Evolutionary conservation across 2,329 filamentous ascomycete species (phyloP).

Genomic region (Coniochaeta ligniaria): DNA sequence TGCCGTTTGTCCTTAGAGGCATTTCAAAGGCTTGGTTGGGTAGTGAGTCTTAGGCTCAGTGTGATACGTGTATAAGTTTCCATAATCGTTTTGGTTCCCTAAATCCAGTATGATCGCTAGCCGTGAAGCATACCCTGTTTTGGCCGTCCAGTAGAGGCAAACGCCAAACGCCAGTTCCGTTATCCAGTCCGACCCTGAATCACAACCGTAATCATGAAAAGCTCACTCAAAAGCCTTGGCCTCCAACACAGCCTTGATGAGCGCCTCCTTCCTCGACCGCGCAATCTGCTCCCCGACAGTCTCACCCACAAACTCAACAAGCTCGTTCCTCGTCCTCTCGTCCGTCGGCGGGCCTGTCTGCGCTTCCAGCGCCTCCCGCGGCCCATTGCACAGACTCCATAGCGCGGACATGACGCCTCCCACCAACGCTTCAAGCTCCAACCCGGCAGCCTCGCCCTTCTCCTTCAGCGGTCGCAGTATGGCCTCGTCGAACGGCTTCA

Average conservation of each 20-base stretch:
- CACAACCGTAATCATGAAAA: constrained; percentile 1
- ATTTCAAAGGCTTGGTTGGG: neutral
- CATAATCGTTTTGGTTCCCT: neutral
- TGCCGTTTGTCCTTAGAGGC: neutral
- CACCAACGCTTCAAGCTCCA: constrained; percentile 49
- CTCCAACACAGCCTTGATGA: constrained; percentile 46
- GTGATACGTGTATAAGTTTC: neutral
- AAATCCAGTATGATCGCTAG: neutral
- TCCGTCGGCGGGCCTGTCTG: constrained; percentile 8
- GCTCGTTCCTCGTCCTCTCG: constrained; percentile 18
- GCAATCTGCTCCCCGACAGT: constrained; percentile 44
- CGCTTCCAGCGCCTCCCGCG: constrained; percentile 13
- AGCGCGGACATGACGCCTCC: constrained; percentile 49
- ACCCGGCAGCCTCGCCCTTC: constrained; percentile 32
- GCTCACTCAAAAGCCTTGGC: constrained; percentile 43
- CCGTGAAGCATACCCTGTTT: neutral
- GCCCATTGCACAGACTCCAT: constrained; percentile 27
- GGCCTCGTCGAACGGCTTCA: constrained; percentile 44
- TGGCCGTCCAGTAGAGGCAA: neutral
- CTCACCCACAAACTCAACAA: constrained; percentile 48
- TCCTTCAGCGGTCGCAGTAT: constrained; percentile 48
- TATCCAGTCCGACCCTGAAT: neutral
- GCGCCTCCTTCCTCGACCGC: constrained; percentile 33
- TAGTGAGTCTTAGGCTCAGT: neutral
- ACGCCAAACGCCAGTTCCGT: constrained; percentile 13